Evolutionary conservation across 2,329 filamentous ascomycete genomes (phyloP).

Genomic region (Bretziella fagacearum): DNA sequence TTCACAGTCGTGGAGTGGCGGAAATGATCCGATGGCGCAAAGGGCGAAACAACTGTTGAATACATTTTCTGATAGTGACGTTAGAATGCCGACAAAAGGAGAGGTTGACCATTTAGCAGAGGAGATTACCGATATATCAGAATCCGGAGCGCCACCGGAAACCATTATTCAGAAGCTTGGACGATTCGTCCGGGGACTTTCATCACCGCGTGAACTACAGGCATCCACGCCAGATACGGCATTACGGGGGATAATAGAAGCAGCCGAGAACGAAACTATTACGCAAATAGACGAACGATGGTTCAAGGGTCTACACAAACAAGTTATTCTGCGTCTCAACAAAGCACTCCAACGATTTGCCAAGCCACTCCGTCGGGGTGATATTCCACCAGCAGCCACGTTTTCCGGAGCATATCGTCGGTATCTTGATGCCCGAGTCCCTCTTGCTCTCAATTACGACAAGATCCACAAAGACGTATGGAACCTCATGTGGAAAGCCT

Average conservation of each 20-base stretch:
- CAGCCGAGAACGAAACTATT: constrained; percentile 9
- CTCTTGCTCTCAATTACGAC: constrained; percentile 30
- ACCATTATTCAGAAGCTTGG: constrained; percentile 12
- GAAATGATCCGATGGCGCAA: constrained; percentile 17
- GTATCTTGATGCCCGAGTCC: constrained; percentile 30
- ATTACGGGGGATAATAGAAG: constrained; percentile 9
- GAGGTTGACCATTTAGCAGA: constrained; percentile 18
- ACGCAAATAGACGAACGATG: background rate
- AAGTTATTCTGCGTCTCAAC: constrained; percentile 10
- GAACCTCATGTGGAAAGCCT: constrained; percentile 47
- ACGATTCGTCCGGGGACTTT: constrained; percentile 10
- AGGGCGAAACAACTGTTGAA: constrained; percentile 10
- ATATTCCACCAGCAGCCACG: constrained; percentile 20
- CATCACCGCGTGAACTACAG: constrained; percentile 2
- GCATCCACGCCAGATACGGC: background rate
- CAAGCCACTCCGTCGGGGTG: constrained; percentile 11
- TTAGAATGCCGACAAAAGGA: constrained; percentile 16
- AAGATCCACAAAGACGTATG: constrained; percentile 44
- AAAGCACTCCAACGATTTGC: constrained; percentile 13
- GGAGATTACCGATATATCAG: constrained; percentile 8
- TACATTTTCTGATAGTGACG: constrained; percentile 12
- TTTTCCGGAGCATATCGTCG: constrained; percentile 30
- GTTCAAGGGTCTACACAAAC: background rate
- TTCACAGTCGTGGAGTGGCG: constrained; percentile 23
- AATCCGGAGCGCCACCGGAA: constrained; percentile 8